A percentile compares a stretch with the other conserved stretches of the same genome.
These are phyloP conservation scores for Salix brachista DNA, from an alignment of 345 rosid genomes.

Conservation along the genomic window DNA sequence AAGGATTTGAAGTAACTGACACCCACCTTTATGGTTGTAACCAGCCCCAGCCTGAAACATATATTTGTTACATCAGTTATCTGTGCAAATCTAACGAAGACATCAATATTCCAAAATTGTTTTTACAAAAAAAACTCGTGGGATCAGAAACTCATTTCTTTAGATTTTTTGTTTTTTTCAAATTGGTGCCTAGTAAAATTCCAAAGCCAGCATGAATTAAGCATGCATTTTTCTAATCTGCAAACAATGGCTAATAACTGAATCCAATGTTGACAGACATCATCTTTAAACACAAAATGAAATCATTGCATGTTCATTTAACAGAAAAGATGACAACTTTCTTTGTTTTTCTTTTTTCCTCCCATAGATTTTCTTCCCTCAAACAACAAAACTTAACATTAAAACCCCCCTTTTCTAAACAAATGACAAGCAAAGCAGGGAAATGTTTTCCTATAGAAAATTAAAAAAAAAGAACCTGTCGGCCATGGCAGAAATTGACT, in stretches of 20 bases:
- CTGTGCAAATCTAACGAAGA: not conserved
- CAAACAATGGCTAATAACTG: too few relatives aligned
- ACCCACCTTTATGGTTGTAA: constrained; percentile 41
- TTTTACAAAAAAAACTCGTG: not conserved
- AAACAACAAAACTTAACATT: too few relatives aligned
- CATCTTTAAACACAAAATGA: too few relatives aligned
- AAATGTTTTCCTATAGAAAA: not conserved
- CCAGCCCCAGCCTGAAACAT: constrained; percentile 51
- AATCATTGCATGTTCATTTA: too few relatives aligned
- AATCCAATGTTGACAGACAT: too few relatives aligned
- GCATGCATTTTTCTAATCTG: too few relatives aligned
- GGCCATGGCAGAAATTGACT: constrained; percentile 38
- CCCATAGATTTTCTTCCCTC: too few relatives aligned
- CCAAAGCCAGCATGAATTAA: too few relatives aligned
- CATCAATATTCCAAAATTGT: not conserved
- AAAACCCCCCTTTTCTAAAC: not conserved
- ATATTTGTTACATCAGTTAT: constrained; percentile 10
- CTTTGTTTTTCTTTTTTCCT: too few relatives aligned
- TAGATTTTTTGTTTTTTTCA: not conserved
- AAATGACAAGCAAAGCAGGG: not conserved
- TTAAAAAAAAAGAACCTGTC: constrained; percentile 28
- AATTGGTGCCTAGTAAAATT: too few relatives aligned
- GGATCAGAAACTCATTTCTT: too few relatives aligned
- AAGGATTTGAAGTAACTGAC: not conserved
- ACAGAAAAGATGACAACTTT: too few relatives aligned